phyloP scores from a whole-genome alignment of 495 filamentous ascomycete genomes.

The Lophiostoma macrostomum region DNA sequence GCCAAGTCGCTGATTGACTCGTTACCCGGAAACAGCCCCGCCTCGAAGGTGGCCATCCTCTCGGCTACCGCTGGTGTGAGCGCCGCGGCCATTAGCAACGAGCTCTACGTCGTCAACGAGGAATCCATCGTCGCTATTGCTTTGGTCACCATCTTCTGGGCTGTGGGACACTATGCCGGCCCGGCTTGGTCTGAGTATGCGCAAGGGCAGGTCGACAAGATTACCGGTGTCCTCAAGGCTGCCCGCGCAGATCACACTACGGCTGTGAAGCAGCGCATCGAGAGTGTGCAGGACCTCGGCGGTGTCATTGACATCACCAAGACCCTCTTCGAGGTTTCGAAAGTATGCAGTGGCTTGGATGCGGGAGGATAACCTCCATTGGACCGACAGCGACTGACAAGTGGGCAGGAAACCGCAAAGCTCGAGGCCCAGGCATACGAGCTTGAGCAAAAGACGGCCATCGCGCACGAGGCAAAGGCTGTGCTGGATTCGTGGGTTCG shows the following conservation, averaged over 20 bases:
- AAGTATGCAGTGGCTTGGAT: slow-evolving; percentile 52
- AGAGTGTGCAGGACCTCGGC: slow-evolving; percentile 86
- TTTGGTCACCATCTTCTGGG: slow-evolving; percentile 83
- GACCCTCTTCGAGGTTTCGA: slow-evolving; percentile 94
- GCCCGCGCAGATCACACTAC: slow-evolving; percentile 90
- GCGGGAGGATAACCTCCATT: slow-evolving; percentile 13
- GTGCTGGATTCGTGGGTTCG: slow-evolving; percentile 98
- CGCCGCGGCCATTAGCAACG: slow-evolving; percentile 95
- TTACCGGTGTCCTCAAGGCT: slow-evolving; percentile 87
- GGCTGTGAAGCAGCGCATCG: slow-evolving; percentile 90
- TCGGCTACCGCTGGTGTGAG: slow-evolving; percentile 87
- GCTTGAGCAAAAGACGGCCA: slow-evolving; percentile 88
- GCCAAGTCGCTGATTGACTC: slow-evolving; percentile 92
- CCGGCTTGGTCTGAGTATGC: slow-evolving; percentile 93
- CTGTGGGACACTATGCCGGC: slow-evolving; percentile 84
- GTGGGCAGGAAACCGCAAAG: slow-evolving; percentile 84
- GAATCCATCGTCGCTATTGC: slow-evolving; percentile 89
- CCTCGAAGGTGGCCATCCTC: slow-evolving; percentile 90
- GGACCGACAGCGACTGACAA: slow-evolving; percentile 26
- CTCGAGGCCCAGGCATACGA: slow-evolving; percentile 95
- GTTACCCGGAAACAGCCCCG: slow-evolving; percentile 50
- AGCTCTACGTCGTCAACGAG: slow-evolving; percentile 99
- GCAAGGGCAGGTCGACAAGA: slow-evolving; percentile 76
- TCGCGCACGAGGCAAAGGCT: slow-evolving; percentile 86
- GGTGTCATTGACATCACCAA: slow-evolving; percentile 95